phyloP scores from a whole-genome alignment of 257 asterid species.

The Ligustrum vulgare region DNA sequence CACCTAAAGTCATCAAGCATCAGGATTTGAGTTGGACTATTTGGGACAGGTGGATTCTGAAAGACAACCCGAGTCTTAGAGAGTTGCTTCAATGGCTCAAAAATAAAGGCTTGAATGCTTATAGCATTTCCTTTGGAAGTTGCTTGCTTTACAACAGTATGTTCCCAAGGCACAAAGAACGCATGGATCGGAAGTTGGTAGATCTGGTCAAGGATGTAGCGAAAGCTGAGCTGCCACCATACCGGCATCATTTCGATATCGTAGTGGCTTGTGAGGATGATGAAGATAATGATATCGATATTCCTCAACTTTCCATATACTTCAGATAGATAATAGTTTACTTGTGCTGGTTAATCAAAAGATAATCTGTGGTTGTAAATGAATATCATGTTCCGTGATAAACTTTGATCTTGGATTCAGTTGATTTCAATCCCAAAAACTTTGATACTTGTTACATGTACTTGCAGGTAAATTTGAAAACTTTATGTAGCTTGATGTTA shows the following conservation, averaged over 20 bases:
- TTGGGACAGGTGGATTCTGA: conserved; percentile 49
- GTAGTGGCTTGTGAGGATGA: conserved; percentile 51
- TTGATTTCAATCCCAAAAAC: neutral
- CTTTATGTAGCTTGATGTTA: neutral
- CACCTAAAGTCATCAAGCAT: conserved; percentile 43
- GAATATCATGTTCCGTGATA: neutral
- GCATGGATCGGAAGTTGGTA: conserved; percentile 40
- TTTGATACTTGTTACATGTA: neutral
- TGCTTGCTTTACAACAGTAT: conserved; percentile 44
- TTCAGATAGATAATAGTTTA: conserved; percentile 23
- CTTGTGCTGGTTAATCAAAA: neutral
- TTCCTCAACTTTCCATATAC: conserved; percentile 42
- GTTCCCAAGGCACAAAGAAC: conserved; percentile 44
- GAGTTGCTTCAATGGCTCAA: conserved; percentile 40
- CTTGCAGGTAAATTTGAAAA: neutral
- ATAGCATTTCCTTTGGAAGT: conserved; percentile 45
- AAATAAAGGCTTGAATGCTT: conserved; percentile 37
- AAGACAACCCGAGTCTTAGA: conserved; percentile 37
- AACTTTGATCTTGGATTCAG: neutral
- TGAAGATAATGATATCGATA: conserved; percentile 38
- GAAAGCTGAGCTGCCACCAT: conserved; percentile 36
- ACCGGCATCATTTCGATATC: conserved; percentile 38
- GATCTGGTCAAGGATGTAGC: conserved; percentile 42
- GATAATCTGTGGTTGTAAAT: conserved; percentile 5
- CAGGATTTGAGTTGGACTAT: conserved; percentile 50